Conservation (phyloP, 495 filamentous ascomycete genomes). For the Lichenothelia convexa region DNA sequence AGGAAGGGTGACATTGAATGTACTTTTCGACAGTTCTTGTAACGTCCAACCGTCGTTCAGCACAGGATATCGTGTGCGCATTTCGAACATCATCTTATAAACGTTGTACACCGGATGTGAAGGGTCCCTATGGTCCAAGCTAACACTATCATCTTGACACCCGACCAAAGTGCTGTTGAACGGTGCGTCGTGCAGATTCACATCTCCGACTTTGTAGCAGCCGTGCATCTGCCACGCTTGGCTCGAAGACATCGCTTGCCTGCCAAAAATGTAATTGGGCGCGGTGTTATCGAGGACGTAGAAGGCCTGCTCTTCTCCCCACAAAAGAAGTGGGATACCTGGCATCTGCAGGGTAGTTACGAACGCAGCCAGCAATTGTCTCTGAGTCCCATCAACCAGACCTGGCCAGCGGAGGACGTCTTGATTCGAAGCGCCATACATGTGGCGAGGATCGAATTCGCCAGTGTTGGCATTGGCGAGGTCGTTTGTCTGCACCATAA, state of each 20-base stretch:
- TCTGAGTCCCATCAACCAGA: constrained; percentile 41
- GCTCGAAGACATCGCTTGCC: constrained; percentile 45
- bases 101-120: constrained; percentile 48
- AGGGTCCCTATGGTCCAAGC: constrained; percentile 52
- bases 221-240: constrained; percentile 54
- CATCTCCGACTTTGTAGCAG: constrained; percentile 38
- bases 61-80: constrained; percentile 39
- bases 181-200: constrained; percentile 41
- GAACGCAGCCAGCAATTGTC: constrained; percentile 41
- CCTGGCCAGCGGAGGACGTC: constrained; percentile 62
- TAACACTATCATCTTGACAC: constrained; percentile 38
- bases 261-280: constrained; percentile 51
- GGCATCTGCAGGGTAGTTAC: constrained; percentile 48
- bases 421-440: constrained; percentile 54
- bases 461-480: constrained; percentile 46
- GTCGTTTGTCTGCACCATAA: constrained; percentile 46
- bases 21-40: constrained; percentile 41
- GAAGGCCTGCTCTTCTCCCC: constrained; percentile 55
- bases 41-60: constrained; percentile 48
- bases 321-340: constrained; percentile 45
- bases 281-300: constrained; percentile 52
- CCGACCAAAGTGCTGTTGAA: constrained; percentile 35
- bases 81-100: constrained; percentile 46
- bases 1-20: constrained; percentile 29
- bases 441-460: constrained; percentile 50